A percentile compares a stretch with the other conserved stretches of the same genome.
These are phyloP conservation scores for Fusarium temperatum DNA, from an alignment of 2,329 filamentous ascomycete species.

Conservation along the genomic window DNA sequence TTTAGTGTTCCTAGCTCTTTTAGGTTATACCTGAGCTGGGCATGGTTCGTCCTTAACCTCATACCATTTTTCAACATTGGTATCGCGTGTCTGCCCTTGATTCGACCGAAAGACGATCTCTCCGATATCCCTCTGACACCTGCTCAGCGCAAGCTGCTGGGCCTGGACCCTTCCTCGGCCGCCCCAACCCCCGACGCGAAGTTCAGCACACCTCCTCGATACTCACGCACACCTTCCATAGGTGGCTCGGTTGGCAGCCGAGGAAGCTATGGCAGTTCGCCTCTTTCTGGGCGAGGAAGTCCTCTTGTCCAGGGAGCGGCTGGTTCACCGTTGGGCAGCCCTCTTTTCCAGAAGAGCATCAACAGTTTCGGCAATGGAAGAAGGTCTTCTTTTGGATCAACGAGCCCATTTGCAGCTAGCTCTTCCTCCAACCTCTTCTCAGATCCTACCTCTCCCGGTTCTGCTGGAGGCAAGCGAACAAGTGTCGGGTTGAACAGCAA, in stretches of 20 bases:
- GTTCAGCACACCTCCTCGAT: constrained; percentile 88
- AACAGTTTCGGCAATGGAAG: constrained; percentile 58
- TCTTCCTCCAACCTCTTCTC: constrained; percentile 59
- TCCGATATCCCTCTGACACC: constrained; percentile 86
- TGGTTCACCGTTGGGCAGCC: constrained; percentile 56
- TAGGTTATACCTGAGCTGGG: constrained; percentile 53
- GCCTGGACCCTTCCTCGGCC: constrained; percentile 73
- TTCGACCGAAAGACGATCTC: constrained; percentile 78
- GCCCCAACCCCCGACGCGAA: constrained; percentile 72
- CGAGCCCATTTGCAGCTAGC: constrained; percentile 61
- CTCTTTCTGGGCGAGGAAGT: constrained; percentile 65
- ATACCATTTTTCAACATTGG: constrained; percentile 76
- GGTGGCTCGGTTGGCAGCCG: constrained; percentile 69
- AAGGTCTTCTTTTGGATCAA: constrained; percentile 70
- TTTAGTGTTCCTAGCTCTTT: constrained; percentile 46
- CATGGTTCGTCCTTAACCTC: constrained; percentile 60
- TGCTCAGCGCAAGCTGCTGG: constrained; percentile 81
- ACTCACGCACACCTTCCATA: constrained; percentile 77
- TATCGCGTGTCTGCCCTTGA: constrained; percentile 75
- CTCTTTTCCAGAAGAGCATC: constrained; percentile 75
- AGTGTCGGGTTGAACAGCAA: constrained; percentile 87
- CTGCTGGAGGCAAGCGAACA: constrained; percentile 70
- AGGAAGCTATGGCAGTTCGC: constrained; percentile 66
- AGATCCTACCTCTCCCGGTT: constrained; percentile 76
- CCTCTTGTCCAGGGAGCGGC: constrained; percentile 49